Percentiles rank a stretch among this genome's conserved stretches.
Evolutionary conservation across 2,329 filamentous ascomycete genomes (phyloP).

Genomic region (Ophiocordyceps camponoti-leonardi): DNA sequence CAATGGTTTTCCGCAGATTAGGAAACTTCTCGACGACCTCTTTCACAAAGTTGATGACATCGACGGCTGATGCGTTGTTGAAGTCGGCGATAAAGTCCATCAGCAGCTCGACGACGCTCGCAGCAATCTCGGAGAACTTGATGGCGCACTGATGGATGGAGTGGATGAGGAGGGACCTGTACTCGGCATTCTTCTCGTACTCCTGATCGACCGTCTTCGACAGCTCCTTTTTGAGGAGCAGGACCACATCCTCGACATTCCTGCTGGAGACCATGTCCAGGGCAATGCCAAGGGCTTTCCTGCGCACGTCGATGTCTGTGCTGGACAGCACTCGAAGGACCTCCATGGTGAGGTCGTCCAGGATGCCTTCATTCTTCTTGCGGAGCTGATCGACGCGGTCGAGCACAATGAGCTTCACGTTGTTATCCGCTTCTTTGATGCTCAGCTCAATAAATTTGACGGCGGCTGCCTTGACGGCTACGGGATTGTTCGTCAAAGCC

Average conservation of each 20-base stretch:
- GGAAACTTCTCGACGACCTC: constrained; percentile 98
- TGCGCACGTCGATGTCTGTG: constrained; percentile 87
- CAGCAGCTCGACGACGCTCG: constrained; percentile 85
- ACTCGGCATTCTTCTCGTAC: constrained; percentile 95
- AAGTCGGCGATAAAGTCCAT: constrained; percentile 99
- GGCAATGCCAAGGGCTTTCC: constrained; percentile 77
- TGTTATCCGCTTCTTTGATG: constrained; percentile 97
- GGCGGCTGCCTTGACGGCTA: constrained; percentile 92
- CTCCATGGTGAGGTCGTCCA: constrained; percentile 95
- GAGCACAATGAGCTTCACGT: constrained; percentile 95
- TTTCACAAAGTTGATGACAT: constrained; percentile 97
- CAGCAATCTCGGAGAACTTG: constrained; percentile 95
- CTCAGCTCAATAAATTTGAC: constrained; percentile 92
- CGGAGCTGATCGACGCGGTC: constrained; percentile 82
- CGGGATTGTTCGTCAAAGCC: constrained; percentile 84
- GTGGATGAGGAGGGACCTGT: constrained; percentile 87
- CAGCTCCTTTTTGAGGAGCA: constrained; percentile 92
- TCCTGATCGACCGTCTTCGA: constrained; percentile 96
- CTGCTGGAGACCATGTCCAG: constrained; percentile 98
- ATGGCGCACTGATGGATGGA: constrained; percentile 97
- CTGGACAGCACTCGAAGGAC: constrained; percentile 88
- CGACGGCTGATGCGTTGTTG: constrained; percentile 89
- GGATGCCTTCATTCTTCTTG: constrained; percentile 72
- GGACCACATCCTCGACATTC: constrained; percentile 93
- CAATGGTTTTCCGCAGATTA: constrained; percentile 69